phyloP scores from a whole-genome alignment of 768 basidiomycete species.

The Pholiota conissans region DNA sequence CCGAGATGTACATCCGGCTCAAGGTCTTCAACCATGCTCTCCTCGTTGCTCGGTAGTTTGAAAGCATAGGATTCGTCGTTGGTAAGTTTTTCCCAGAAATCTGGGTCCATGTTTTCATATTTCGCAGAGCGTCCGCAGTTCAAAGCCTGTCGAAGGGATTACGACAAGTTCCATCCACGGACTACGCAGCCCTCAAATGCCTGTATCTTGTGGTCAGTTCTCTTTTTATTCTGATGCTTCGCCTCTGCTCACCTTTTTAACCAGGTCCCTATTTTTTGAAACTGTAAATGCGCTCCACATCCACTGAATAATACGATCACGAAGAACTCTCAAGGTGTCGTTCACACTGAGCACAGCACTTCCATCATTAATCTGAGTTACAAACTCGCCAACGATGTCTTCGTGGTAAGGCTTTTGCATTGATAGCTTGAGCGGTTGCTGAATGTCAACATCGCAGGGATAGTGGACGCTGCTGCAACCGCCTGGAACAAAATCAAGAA shows the following conservation, averaged over 20 bases:
- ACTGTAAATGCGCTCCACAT: constrained; percentile 24
- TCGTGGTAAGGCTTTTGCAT: constrained; percentile 20
- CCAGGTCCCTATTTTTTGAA: constrained; percentile 24
- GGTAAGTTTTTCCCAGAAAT: constrained; percentile 1
- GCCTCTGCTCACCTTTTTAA: constrained; percentile 24
- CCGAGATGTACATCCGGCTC: background rate
- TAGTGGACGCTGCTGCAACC: constrained; percentile 29
- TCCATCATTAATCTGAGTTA: constrained; percentile 2
- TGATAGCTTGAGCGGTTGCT: constrained; percentile 25
- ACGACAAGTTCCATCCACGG: constrained; percentile 1
- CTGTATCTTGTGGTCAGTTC: background rate
- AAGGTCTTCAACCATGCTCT: background rate
- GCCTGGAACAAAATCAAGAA: constrained; percentile 30
- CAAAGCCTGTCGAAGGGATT: background rate
- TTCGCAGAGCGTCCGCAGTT: background rate
- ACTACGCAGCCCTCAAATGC: constrained; percentile 2
- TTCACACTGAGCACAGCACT: constrained; percentile 18
- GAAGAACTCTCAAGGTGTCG: constrained; percentile 18
- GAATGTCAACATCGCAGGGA: constrained; percentile 33
- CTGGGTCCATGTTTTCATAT: background rate
- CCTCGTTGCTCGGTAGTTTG: background rate
- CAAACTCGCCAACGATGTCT: constrained; percentile 26
- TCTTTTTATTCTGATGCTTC: background rate
- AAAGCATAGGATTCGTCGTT: background rate
- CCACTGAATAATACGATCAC: constrained; percentile 27